Conservation (phyloP, 352 stramenopile species). For the Pythium plurisporium region DNA sequence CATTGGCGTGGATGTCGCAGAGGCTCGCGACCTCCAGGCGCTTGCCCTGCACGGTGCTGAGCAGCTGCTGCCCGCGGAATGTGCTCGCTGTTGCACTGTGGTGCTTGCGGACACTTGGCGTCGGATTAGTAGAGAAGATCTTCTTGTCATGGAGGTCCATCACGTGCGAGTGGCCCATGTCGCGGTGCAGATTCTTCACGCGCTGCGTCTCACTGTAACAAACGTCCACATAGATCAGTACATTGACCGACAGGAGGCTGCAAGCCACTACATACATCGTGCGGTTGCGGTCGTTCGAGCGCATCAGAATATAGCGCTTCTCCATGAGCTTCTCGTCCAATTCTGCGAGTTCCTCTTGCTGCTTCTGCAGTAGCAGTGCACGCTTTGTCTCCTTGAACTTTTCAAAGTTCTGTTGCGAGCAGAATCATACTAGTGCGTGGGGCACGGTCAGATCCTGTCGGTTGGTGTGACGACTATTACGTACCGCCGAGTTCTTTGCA, state of each 20-base stretch:
- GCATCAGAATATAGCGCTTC: slow-evolving; percentile 62
- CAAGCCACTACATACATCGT: too few species aligned
- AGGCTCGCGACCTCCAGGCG: slow-evolving; percentile 69
- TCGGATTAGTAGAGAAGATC: slow-evolving; percentile 52
- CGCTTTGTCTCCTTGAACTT: slow-evolving; percentile 58
- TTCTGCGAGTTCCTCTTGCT: slow-evolving; percentile 50
- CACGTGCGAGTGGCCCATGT: slow-evolving; percentile 58
- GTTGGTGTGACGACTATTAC: not conserved
- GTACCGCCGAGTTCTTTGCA: slow-evolving; percentile 29
- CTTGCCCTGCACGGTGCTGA: slow-evolving; percentile 66
- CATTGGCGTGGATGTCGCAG: slow-evolving; percentile 55
- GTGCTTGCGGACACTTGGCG: slow-evolving; percentile 33
- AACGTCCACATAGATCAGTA: not conserved
- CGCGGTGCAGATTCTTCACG: slow-evolving; percentile 57
- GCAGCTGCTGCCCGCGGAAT: slow-evolving; percentile 64
- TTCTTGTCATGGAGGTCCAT: slow-evolving; percentile 62
- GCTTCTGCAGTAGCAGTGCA: slow-evolving; percentile 42
- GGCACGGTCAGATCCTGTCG: too few species aligned
- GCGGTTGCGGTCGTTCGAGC: slow-evolving; percentile 48
- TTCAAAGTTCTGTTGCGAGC: slow-evolving; percentile 37
- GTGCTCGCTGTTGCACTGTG: slow-evolving; percentile 47
- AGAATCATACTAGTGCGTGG: not conserved
- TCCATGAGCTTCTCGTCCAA: slow-evolving; percentile 66
- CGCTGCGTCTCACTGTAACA: slow-evolving; percentile 51
- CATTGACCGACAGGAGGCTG: too few species aligned